These are phyloP conservation scores for Eremothecium gossypii DNA, from an alignment of 1,139 yeast species.

Conservation along the genomic window DNA sequence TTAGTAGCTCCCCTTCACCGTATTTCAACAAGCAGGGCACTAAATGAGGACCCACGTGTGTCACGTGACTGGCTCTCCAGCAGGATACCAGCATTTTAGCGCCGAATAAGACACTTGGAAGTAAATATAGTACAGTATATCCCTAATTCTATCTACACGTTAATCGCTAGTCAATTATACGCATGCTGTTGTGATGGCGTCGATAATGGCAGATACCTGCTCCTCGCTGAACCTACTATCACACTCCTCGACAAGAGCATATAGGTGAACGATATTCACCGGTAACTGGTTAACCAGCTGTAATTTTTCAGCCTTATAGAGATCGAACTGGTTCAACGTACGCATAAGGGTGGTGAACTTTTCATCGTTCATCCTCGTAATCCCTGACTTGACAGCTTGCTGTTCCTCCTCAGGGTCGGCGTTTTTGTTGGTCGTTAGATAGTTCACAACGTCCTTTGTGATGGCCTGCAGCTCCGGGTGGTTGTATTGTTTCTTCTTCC, in stretches of 20 bases:
- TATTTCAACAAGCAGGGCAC: no score
- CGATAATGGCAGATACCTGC: slow-evolving; percentile 46
- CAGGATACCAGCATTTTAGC: no score
- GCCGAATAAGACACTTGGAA: no score
- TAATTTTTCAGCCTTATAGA: slow-evolving; percentile 76
- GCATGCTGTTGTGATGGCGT: slow-evolving; percentile 30
- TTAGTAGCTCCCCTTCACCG: no score
- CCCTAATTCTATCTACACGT: no score
- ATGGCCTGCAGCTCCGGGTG: slow-evolving; percentile 53
- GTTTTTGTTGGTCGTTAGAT: slow-evolving; percentile 20
- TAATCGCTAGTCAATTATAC: no score
- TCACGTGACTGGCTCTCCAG: no score
- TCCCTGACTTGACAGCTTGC: slow-evolving; percentile 11
- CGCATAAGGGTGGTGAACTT: slow-evolving; percentile 46
- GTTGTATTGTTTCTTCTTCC: slow-evolving; percentile 27
- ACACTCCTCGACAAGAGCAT: slow-evolving; percentile 81
- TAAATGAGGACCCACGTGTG: no score
- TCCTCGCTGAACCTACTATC: slow-evolving; percentile 69
- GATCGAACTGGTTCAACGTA: slow-evolving; percentile 42
- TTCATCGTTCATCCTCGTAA: slow-evolving; percentile 29
- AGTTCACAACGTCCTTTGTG: slow-evolving; percentile 46
- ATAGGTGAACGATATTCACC: slow-evolving; percentile 65
- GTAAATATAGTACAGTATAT: no score
- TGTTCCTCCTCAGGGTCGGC: slow-evolving; percentile 8
- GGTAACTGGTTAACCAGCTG: slow-evolving; percentile 81